Evolutionary conservation across 2,329 filamentous ascomycete genomes (phyloP).

Genomic region (Colletotrichum scovillei): DNA sequence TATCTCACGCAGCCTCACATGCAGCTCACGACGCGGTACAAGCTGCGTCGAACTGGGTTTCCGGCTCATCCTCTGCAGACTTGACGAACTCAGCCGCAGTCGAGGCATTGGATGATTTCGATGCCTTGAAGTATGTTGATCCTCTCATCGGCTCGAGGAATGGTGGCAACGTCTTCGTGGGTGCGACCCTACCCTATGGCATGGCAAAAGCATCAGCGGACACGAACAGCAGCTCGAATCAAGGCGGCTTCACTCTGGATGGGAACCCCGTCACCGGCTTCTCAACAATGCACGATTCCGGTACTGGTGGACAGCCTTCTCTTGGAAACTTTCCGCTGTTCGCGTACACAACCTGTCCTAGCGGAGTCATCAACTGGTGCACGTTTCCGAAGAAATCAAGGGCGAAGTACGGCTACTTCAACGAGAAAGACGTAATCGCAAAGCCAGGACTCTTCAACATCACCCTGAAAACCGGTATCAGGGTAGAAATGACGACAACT

Average conservation of each 20-base stretch:
- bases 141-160: conserved; percentile 55
- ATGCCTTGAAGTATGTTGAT: conserved; percentile 46
- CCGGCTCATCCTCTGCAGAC: conserved; percentile 11
- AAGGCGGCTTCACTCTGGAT: conserved; percentile 68
- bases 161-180: conserved; percentile 56
- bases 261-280: conserved; percentile 63
- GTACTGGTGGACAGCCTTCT: conserved; percentile 68
- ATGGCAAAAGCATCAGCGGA: conserved; percentile 70
- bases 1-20: conserved; percentile 17
- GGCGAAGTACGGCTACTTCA: conserved; percentile 55
- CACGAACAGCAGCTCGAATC: conserved; percentile 62
- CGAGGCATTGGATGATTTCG: conserved; percentile 40
- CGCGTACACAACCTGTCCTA: conserved; percentile 70
- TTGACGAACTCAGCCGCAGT: conserved; percentile 13
- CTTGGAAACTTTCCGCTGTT: conserved; percentile 82
- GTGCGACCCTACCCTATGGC: conserved; percentile 56
- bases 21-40: neutral
- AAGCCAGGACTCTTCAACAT: conserved; percentile 75
- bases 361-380: conserved; percentile 71
- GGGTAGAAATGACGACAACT: conserved; percentile 74
- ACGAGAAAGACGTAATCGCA: conserved; percentile 63
- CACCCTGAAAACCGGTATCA: conserved; percentile 66
- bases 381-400: conserved; percentile 63
- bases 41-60: conserved; percentile 18
- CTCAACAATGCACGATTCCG: conserved; percentile 68